Evolutionary conservation across 306 rosid genomes (phyloP).

Genomic region (Trifolium fragiferum): DNA sequence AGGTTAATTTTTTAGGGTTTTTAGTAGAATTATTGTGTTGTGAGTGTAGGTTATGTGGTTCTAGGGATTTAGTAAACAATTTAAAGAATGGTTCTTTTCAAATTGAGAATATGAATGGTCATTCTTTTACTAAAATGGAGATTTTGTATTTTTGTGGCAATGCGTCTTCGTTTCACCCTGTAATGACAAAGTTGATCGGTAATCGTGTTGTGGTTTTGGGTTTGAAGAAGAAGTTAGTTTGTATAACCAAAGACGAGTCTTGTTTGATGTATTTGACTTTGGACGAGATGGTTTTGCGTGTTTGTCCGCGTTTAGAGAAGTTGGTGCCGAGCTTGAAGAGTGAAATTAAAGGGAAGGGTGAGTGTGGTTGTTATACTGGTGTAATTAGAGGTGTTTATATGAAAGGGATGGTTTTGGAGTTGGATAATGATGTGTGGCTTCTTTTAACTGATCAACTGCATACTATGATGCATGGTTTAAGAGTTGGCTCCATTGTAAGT

Average conservation of each 20-base stretch:
- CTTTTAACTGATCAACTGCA: conserved; percentile 69
- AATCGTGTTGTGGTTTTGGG: conserved; percentile 51
- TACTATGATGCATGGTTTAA: conserved; percentile 72
- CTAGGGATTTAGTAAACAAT: conserved; percentile 38
- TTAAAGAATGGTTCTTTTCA: conserved; percentile 39
- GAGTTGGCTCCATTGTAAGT: conserved; percentile 88
- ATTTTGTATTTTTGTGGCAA: conserved; percentile 66
- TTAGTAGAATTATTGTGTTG: conserved; percentile 61
- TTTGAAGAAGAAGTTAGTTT: conserved; percentile 72
- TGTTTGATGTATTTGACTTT: conserved; percentile 68
- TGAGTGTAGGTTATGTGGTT: conserved; percentile 61
- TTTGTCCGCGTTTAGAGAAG: conserved; percentile 45
- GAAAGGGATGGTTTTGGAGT: conserved; percentile 92
- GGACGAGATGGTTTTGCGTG: conserved; percentile 56
- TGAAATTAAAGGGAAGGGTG: conserved; percentile 56
- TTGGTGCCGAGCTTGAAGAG: conserved; percentile 28
- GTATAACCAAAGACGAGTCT: conserved; percentile 61
- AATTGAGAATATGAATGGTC: conserved; percentile 42
- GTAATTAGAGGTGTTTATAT: conserved; percentile 66
- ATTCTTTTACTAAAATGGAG: conserved; percentile 57
- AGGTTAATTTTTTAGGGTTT: conserved; percentile 60
- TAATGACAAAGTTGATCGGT: conserved; percentile 61
- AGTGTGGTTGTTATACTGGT: conserved; percentile 75
- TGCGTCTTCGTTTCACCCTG: conserved; percentile 80
- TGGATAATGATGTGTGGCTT: conserved; percentile 89